Evolutionary conservation across 2,329 filamentous ascomycete genomes (phyloP).

Genomic region (Grosmannia serpens): DNA sequence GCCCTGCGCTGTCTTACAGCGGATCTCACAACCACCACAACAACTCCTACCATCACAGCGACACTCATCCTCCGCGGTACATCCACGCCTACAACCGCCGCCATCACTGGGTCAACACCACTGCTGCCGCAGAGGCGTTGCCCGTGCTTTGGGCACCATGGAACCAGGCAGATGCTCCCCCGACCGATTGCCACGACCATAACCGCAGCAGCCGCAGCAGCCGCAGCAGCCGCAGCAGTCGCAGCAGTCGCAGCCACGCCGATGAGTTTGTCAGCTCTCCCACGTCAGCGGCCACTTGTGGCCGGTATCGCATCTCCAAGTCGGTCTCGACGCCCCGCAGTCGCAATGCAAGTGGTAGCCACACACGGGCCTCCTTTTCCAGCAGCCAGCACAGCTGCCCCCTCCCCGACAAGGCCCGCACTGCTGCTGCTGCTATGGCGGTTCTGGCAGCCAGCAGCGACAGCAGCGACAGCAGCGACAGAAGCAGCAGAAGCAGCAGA

Average conservation of each 20-base stretch:
- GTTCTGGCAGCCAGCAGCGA: not conserved
- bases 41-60: not conserved
- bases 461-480: not conserved
- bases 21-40: not conserved
- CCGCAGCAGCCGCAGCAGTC: too few relatives aligned
- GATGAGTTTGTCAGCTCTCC: not conserved
- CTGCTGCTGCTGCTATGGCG: not conserved
- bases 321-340: not conserved
- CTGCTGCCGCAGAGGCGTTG: too few relatives aligned
- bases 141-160: too few relatives aligned
- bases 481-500: not conserved
- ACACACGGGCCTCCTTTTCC: not conserved
- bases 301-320: not conserved
- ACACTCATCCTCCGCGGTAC: too few relatives aligned
- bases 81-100: too few relatives aligned
- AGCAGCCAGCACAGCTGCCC: not conserved
- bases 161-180: too few relatives aligned
- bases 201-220: too few relatives aligned
- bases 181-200: too few relatives aligned
- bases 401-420: not conserved
- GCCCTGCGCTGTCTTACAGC: not conserved
- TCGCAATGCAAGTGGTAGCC: too few relatives aligned
- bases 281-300: not conserved
- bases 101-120: too few relatives aligned
- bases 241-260: too few relatives aligned